Base-by-base conservation (phyloP, 2,329 filamentous ascomycete genomes). In the Pseudodiploospora longispora region DNA sequence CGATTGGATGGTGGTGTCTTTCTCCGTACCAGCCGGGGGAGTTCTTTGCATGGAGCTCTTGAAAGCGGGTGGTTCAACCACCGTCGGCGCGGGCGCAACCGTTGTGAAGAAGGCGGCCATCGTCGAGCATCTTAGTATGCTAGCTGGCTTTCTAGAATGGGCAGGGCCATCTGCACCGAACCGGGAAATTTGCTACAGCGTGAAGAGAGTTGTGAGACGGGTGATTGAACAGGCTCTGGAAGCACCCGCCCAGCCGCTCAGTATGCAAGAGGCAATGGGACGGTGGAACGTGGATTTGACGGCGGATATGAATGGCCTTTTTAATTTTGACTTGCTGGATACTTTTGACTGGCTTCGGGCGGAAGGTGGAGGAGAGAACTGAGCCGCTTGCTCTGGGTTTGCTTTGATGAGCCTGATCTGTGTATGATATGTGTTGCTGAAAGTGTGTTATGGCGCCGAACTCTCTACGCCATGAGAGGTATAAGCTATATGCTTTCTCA, bases 61-160 rank as follows among this genome's bases (percentile, higher is more conserved):
- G 1, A 66, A 65, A 19, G 29, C 40, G n/a, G 32, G 30, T 28
- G 41, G 37, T 12, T 10, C 27, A 2, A 29, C 36, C 34, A 38
- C 30, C 6, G 19, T 19, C 19, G 19, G 19, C 19, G 19, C 19
- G 19, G 19, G 19, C 19, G 19, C 19, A 19, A 39, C 68, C 67
- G 46, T 32, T 47, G 50, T 36, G 50, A 56, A 47, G 71, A 33
- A 68, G 64, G 5, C 63, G 65, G 5, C 71, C 67, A 69, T 75
- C 28, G 67, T 74, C 10, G 70, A 74, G 51, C 70, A 74, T 47
- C 59, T 75, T 4, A 71, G 67, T 46, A 64, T 74, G 5, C 61
- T 75, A 5, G 64, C 72, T 4, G 69, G 67, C 1, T 74, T 72
- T 46, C 58, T 74, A 4, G 67, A 71, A 45, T 73, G 70, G 68